Base-by-base conservation (phyloP, 2,329 filamentous ascomycete genomes). In the Magnaporthales sp. region DNA sequence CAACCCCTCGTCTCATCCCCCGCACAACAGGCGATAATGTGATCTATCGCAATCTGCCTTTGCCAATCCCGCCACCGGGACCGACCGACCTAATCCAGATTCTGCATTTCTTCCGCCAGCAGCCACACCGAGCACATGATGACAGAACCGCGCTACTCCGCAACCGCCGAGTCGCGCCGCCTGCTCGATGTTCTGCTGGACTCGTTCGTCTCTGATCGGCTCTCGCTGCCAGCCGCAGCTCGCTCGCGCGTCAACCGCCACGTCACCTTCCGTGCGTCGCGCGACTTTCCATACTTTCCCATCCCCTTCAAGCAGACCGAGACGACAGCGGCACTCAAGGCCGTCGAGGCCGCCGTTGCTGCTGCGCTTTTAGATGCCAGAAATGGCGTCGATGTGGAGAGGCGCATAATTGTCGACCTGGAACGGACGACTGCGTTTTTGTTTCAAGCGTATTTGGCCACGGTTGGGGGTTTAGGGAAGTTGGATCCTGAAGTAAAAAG, bases 391-490 rank as follows among this genome's bases (percentile, higher is more conserved):
- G 3, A 24, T 26, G n/a, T 1, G 54, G 22, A 26, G 8, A 58
- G 54, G 8, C 3, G 22, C 22, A 58, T 58, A 26, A 61, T 29
- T 77, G 78, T 87, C 29, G 81, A 85, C 69, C 73, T 85, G 24
- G 84, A 76, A 70, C 79, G 79, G 70, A 80, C 83, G 26, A 81
- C 84, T 2, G 81, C 80, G 30, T 87, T 87, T 69, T 72, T 87
- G n/a, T 86, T 86, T 74, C 85, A 84, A 15, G 82, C 85, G 1
- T 87, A 88, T 68, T 74, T 87, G 63, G 81, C 83, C 51, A 86
- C 81, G 11, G 78, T 88, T 62, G 83, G 81, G 22, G 83, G 83
- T 29, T 77, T 85, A 73, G 78, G 78, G 65, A 84, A 84, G 71
- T 75, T 76, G 54, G 75, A 83, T 68, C 77, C 79, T 2, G 76